Percentiles rank a stretch among this genome's conserved stretches.
phyloP scores from a whole-genome alignment of 2,329 filamentous ascomycete genomes.

The Clonostachys solani region DNA sequence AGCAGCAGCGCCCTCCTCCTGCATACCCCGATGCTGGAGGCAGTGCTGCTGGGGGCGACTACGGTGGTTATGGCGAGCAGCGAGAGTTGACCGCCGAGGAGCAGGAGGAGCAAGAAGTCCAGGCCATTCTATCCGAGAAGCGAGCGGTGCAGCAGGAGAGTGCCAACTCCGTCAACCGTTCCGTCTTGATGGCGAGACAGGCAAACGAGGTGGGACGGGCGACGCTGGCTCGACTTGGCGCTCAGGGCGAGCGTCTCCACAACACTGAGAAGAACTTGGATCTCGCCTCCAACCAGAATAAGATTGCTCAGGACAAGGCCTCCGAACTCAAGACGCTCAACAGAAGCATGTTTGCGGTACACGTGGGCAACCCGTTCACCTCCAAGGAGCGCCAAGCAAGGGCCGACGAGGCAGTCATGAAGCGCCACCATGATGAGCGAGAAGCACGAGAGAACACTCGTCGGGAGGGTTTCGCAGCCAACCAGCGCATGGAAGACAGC shows the following conservation, averaged over 20 bases:
- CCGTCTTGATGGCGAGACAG: slow-evolving; percentile 36
- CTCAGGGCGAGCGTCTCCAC: slow-evolving; percentile 76
- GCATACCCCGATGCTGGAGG: slow-evolving; percentile 2
- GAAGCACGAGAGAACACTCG: slow-evolving; percentile 62
- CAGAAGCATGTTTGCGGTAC: slow-evolving; percentile 84
- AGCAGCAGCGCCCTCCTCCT: slow-evolving; percentile 12
- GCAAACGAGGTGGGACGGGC: slow-evolving; percentile 55
- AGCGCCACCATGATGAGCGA: slow-evolving; percentile 62
- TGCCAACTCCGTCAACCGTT: slow-evolving; percentile 29
- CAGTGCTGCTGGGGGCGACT: slow-evolving; percentile 16
- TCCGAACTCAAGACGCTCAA: slow-evolving; percentile 82
- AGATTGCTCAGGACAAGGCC: slow-evolving; percentile 73
- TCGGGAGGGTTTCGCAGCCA: slow-evolving; percentile 41
- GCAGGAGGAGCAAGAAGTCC: slow-evolving; percentile 69
- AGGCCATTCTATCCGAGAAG: slow-evolving; percentile 46
- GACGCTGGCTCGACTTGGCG: slow-evolving; percentile 69
- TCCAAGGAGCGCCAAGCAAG: slow-evolving; percentile 58
- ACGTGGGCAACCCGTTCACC: slow-evolving; percentile 75
- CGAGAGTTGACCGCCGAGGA: slow-evolving; percentile 79
- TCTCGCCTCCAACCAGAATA: slow-evolving; percentile 70
- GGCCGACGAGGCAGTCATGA: slow-evolving; percentile 65
- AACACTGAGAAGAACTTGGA: slow-evolving; percentile 83
- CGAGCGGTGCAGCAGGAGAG: slow-evolving; percentile 76
- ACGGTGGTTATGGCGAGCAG: slow-evolving; percentile 59
- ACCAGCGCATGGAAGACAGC: slow-evolving; percentile 48